Base-by-base conservation (phyloP, 2,329 filamentous ascomycete species). In the Arthrobotrys conoides region DNA sequence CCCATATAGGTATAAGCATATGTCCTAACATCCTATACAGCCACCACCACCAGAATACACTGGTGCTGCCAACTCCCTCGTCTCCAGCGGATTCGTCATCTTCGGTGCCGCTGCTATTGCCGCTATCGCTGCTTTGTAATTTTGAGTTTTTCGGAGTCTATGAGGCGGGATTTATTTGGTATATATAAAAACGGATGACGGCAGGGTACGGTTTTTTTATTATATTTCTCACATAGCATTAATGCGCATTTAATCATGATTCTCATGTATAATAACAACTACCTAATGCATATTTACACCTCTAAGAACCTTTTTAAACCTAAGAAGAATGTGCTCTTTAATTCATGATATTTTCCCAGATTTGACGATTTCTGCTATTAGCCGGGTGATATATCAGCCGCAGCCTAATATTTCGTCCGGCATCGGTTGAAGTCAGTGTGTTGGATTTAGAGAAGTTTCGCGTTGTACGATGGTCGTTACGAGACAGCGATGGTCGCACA, bases 1-100 rank as follows among this genome's bases (percentile, higher is more conserved):
- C 10, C 16, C 3, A 24, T 64, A 55, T 53, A 20, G n/a, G 5
- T 27, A 41, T 51, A n/a, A n/a, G 46, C 44, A 20, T 33, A 9
- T 24, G 5, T 33, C 18, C 46, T 66, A 55, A 48, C 18, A 14
- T 38, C 12, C 41, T 51, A 18, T 55, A 10, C 53, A 79, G 76
- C 48, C 57, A 38, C 70, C 71, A 70, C 76, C 76, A 67, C 76
- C 76, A 44, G 24, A 44, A 27, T 75, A 70, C 49, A 79, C 76
- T 9, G 76, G 76, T 66, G 59, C 64, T n/a, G 76, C 76, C 46
- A 75, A 67, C 33, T 38, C 53, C n/a, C 53, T 79, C 16, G 57
- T 27, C 12, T 38, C 48, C 24, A 57, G 49, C 24, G 44, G 57
- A 27, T 41, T 73, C n/a, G 63, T 64, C 10, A 30, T 79, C 59